These are phyloP conservation scores for Gossypium turneri DNA, from an alignment of 345 rosid species.

Conservation along the genomic window DNA sequence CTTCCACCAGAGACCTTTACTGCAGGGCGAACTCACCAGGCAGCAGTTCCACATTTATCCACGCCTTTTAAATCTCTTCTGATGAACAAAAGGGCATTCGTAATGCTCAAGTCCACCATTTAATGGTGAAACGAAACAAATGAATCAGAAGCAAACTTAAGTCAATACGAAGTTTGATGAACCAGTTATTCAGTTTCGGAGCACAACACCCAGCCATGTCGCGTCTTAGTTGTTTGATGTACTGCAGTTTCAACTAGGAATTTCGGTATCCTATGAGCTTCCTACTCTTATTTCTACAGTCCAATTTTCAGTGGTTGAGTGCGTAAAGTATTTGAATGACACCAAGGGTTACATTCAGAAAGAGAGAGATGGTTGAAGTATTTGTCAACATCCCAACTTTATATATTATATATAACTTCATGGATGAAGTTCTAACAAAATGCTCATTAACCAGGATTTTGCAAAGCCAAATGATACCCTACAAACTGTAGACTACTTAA, in stretches of 20 bases:
- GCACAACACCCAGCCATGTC: slow-evolving; percentile 51
- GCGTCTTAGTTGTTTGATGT: slow-evolving; percentile 30
- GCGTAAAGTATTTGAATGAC: background rate
- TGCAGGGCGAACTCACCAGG: slow-evolving; percentile 42
- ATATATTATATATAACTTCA: background rate
- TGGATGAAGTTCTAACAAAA: background rate
- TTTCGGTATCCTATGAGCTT: background rate
- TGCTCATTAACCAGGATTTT: background rate
- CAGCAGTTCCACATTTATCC: slow-evolving; percentile 36
- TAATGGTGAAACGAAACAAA: background rate
- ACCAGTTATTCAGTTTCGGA: slow-evolving; percentile 61
- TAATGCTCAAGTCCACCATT: slow-evolving; percentile 17
- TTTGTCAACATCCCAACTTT: background rate
- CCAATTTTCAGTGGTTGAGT: background rate
- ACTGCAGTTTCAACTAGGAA: background rate
- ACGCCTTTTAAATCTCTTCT: slow-evolving; percentile 35
- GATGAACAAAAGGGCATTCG: slow-evolving; percentile 24
- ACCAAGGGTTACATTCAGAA: background rate
- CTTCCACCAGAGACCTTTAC: slow-evolving; percentile 47
- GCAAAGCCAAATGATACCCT: background rate
- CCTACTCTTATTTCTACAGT: background rate
- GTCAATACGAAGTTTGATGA: slow-evolving; percentile 46
- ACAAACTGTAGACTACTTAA: background rate
- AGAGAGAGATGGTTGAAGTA: background rate
- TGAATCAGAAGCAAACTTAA: slow-evolving; percentile 37